These are phyloP conservation scores for Sorghum bicolor DNA, from an alignment of 176 grass and related monocot genomes.

Conservation along the genomic window DNA sequence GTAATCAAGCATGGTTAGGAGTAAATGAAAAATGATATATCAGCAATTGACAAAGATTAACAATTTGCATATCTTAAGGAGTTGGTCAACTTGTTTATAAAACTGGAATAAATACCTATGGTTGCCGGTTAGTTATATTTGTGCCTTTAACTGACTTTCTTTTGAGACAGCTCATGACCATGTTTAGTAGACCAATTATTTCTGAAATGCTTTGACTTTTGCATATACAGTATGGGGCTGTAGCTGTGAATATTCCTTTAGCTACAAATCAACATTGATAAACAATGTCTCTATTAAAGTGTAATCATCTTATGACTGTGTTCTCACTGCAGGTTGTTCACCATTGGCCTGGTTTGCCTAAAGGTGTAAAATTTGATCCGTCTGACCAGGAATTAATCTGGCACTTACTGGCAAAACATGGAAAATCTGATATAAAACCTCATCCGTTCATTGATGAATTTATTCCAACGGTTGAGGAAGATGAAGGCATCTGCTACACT, in stretches of 20 bases:
- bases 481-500: slow-evolving; percentile 95
- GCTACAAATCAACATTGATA: background rate
- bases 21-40: slow-evolving; percentile 3
- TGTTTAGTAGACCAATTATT: slow-evolving; percentile 21
- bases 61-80: background rate
- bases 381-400: slow-evolving; percentile 84
- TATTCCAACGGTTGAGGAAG: slow-evolving; percentile 86
- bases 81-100: background rate
- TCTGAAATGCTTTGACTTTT: slow-evolving; percentile 1
- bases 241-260: background rate
- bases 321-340: slow-evolving; percentile 66
- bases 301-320: slow-evolving; percentile 15
- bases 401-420: slow-evolving; percentile 80
- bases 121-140: background rate
- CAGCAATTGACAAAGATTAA: background rate
- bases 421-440: slow-evolving; percentile 40
- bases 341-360: slow-evolving; percentile 92
- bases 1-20: background rate
- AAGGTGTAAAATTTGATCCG: slow-evolving; percentile 96
- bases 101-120: slow-evolving; percentile 3
- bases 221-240: background rate
- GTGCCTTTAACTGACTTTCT: slow-evolving; percentile 7
- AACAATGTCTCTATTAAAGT: slow-evolving; percentile 21
- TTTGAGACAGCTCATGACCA: background rate
- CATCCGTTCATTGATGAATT: slow-evolving; percentile 95